Base-by-base conservation (phyloP, 768 basidiomycete species). In the Mycena venus region DNA sequence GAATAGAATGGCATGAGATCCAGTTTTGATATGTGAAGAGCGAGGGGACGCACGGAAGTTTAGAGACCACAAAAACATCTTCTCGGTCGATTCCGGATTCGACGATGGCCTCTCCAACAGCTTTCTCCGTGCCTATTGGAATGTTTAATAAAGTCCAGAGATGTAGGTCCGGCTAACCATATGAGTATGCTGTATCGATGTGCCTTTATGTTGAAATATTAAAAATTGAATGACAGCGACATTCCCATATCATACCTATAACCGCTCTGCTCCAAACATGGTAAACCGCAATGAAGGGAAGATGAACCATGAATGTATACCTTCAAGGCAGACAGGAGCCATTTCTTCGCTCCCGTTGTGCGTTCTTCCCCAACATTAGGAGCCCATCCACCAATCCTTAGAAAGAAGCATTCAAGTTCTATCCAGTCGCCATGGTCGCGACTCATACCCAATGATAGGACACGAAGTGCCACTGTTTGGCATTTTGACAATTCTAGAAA, bases 1-100 rank as follows among this genome's bases (percentile, higher is more conserved):
- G 47, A 55, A 68, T 60, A 40, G 21, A n/a, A 27, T 4, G 38
- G 11, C 32, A 21, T 73, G 40, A 68, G 21, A 15, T 8, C 10
- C 14, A 34, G 27, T 34, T 47, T 29, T 17, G n/a, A n/a, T 15
- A 23, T 34, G 66, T 25, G 40, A 69, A 60, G 6, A 38, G 7
- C 1, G 21, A 6, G 38, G 6, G 19, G 61, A 74, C 11, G 31
- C 53, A 84, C 83, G 80, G 77, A 62, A 87, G 79, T 69, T 89
- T 89, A 7, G 87, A 86, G n/a, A 85, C 84, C 21, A 88, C 77
- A 76, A 85, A 87, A 55, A 87, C 75, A 38, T 85, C 80, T 23
- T 81, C 80, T 25, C 85, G 83, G 21, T 85, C 79, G 12, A 86
- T 76, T 3, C 82, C 83, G 2, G 83, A 83, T 31, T 82, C 84